Evolutionary conservation across 2,329 filamentous ascomycete species (phyloP), one percentile per base, ranked within the genome.

Genomic region (Trichoderma endophyticum): DNA sequence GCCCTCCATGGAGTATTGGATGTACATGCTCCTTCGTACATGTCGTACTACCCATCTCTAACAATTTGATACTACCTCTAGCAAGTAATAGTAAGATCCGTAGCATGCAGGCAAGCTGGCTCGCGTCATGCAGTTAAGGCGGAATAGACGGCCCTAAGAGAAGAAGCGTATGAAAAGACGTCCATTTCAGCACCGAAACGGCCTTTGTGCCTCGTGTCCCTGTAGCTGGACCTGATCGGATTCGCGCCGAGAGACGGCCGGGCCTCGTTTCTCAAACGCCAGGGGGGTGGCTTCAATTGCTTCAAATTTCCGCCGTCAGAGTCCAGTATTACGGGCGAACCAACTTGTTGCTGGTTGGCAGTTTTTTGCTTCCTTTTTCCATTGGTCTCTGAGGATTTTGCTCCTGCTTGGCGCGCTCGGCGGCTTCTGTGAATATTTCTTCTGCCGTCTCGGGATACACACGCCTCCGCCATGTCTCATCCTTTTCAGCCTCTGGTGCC

Each of bases 21-120:
- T 54, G 21, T 54, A 54, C 34, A 36, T 36, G 1, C 48, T 54
- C 48, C 48, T 54, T 54, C 48, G 48, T 54, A 54, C 48, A 54
- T 21, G 48, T 54, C 48, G 48, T 54, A 54, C 48, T 54, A 54
- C 48, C 48, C 48, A 54, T 24, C 48, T 54, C 48, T 54, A 54
- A 21, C 48, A 24, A 54, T 3, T 21, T 24, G 48, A 54, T 54
- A 54, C 48, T 54, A 51, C 43, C 11, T 12, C 43, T 51, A 54
- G 48, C n/a, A 54, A 24, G n/a, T 54, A 21, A 7, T n/a, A 60
- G 57, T 21, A 60, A 63, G 71, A 72, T 69, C 57, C 71, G 64
- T 48, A 61, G 30, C 68, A 66, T 71, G 67, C 71, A 71, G 66
- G 21, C 67, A 63, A 72, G 60, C 36, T 70, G 61, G 66, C 71